These are phyloP conservation scores for Sordaria brevicollis DNA, from an alignment of 495 filamentous ascomycete species.

Conservation along the genomic window DNA sequence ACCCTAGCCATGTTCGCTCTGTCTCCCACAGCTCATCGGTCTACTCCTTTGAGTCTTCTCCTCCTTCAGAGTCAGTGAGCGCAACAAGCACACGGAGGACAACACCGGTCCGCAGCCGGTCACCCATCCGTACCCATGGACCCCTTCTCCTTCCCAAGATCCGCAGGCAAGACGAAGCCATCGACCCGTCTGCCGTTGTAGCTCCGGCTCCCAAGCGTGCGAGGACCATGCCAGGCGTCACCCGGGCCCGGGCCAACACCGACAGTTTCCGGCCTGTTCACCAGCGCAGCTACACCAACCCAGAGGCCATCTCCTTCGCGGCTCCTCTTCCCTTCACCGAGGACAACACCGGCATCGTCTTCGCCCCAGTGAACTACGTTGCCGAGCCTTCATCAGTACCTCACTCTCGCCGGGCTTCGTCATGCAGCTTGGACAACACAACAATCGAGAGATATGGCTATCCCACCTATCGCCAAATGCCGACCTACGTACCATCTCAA, in stretches of 20 bases:
- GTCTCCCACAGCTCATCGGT: conserved; percentile 41
- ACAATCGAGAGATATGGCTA: conserved; percentile 61
- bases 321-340: conserved; percentile 31
- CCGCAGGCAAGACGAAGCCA: conserved; percentile 70
- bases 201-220: conserved; percentile 30
- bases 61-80: conserved; percentile 56
- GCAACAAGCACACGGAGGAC: conserved; percentile 52
- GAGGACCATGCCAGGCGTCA: conserved; percentile 20
- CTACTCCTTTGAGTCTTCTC: conserved; percentile 59
- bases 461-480: conserved; percentile 71
- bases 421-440: conserved; percentile 56
- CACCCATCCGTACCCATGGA: conserved; percentile 66
- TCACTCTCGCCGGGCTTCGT: conserved; percentile 54
- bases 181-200: conserved; percentile 26
- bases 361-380: conserved; percentile 59
- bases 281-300: conserved; percentile 58
- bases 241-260: conserved; percentile 15
- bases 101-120: conserved; percentile 52
- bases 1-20: conserved; percentile 38
- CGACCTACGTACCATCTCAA: conserved; percentile 49
- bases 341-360: conserved; percentile 34
- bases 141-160: conserved; percentile 80
- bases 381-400: conserved; percentile 29
- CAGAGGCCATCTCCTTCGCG: conserved; percentile 46
- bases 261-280: conserved; percentile 37